A percentile compares a stretch with the other conserved stretches of the same genome.
phyloP scores from a whole-genome alignment of 306 rosid species.

The Quercus variabilis region DNA sequence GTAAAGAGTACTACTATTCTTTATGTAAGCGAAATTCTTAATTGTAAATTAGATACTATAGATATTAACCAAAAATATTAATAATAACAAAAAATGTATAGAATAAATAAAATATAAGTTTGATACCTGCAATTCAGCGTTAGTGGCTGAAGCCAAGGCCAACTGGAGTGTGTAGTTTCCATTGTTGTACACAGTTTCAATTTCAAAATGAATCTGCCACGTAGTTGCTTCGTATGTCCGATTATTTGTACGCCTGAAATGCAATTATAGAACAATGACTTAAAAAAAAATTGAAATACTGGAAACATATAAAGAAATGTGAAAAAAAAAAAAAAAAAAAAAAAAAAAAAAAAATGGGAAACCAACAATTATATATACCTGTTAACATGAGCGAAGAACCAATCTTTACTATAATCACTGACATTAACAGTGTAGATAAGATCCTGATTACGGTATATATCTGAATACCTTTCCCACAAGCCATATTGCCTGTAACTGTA shows the following conservation, averaged over 20 bases:
- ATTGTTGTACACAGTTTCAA: neutral
- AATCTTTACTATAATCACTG: slow-evolving; percentile 26
- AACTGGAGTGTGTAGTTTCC: slow-evolving; percentile 68
- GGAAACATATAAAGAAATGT: neutral
- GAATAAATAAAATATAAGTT: neutral
- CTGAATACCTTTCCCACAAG: slow-evolving; percentile 56
- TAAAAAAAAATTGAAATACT: too few species aligned
- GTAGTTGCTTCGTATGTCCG: slow-evolving; percentile 43
- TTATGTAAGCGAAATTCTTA: neutral
- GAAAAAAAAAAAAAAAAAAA: too few species aligned
- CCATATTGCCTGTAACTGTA: slow-evolving; percentile 69
- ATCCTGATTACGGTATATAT: slow-evolving; percentile 42
- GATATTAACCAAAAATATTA: neutral
- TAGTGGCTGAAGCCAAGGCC: slow-evolving; percentile 59
- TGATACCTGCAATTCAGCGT: slow-evolving; percentile 47
- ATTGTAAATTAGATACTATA: neutral
- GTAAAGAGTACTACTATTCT: too few species aligned
- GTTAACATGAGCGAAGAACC: slow-evolving; percentile 68
- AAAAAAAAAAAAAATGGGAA: too few species aligned
- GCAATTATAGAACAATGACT: neutral
- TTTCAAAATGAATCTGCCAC: slow-evolving; percentile 59
- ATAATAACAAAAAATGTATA: neutral
- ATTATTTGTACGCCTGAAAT: slow-evolving; percentile 30
- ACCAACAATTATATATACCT: slow-evolving; percentile 16
- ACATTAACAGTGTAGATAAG: slow-evolving; percentile 40